These are phyloP conservation scores for Arthrobotrys iridis DNA, from an alignment of 2,329 filamentous ascomycete species.

Conservation along the genomic window DNA sequence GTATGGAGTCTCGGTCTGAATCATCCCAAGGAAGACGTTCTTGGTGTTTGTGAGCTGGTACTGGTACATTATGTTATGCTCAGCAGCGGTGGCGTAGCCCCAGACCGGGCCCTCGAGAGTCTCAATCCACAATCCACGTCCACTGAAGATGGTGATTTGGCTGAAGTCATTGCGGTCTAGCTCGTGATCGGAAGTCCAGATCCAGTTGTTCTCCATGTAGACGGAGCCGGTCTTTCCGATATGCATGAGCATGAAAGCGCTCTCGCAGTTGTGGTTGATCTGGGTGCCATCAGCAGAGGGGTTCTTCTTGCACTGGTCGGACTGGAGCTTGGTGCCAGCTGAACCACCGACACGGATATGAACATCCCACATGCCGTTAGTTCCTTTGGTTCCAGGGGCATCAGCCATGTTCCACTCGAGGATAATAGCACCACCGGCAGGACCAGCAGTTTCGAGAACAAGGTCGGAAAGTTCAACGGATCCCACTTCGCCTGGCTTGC, in stretches of 20 bases:
- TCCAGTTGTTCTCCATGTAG: slow-evolving; percentile 66
- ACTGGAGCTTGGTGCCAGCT: slow-evolving; percentile 83
- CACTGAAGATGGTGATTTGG: slow-evolving; percentile 61
- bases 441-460: slow-evolving; percentile 74
- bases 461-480: slow-evolving; percentile 77
- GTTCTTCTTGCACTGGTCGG: slow-evolving; percentile 77
- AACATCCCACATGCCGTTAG: slow-evolving; percentile 81
- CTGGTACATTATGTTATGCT: slow-evolving; percentile 67
- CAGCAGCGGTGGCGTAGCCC: slow-evolving; percentile 65
- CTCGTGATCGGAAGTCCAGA: slow-evolving; percentile 65
- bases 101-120: slow-evolving; percentile 58
- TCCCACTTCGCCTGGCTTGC: slow-evolving; percentile 71
- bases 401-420: slow-evolving; percentile 77
- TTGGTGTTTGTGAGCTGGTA: slow-evolving; percentile 66
- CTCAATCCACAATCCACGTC: slow-evolving; percentile 61
- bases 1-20: slow-evolving; percentile 67
- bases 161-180: slow-evolving; percentile 59
- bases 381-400: slow-evolving; percentile 60
- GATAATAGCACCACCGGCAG: slow-evolving; percentile 74
- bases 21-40: slow-evolving; percentile 66
- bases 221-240: slow-evolving; percentile 59
- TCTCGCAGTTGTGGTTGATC: slow-evolving; percentile 61
- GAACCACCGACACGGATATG: slow-evolving; percentile 92
- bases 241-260: slow-evolving; percentile 63
- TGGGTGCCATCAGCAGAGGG: slow-evolving; percentile 57